Evolutionary conservation across 495 filamentous ascomycete genomes (phyloP), one percentile per base, ranked within the genome.

Genomic region (Pseudotulostoma volvatum): DNA sequence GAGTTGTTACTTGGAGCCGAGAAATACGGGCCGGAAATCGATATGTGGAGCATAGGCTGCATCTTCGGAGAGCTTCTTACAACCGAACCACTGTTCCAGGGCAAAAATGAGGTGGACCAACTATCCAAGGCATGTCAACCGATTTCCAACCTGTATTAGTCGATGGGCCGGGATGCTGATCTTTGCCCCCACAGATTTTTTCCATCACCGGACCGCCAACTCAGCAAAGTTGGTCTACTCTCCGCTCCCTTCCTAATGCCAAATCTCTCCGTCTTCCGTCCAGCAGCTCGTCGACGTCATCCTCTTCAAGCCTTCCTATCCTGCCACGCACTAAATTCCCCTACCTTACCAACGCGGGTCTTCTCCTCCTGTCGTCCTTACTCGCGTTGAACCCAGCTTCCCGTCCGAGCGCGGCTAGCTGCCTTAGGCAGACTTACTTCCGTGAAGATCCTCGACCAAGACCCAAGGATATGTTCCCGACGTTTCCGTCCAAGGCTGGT

Each of bases 1-100:
- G 90, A 96, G 54, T 68, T 97, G 13, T 72, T 97, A 3, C 70
- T 97, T 8, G 90, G 90, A 18, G 70, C 83, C 1, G 69, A 73
- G 28, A 70, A 67, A 15, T 97, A 97, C 64, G 78, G 72, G 34
- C 52, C 63, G 0, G 75, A 80, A 44, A 68, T 97, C 41, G 90
- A 97, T 60, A 77, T 94, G 69, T 97, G 90, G 90, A 87, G 81
- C 57, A 63, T 95, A 7, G 90, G 90, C 9, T 97, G 90, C 61
- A 90, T 97, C 51, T 94, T 97, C 55, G 90, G 79, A 39, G 88
- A 97, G 58, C 71, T 97, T 4, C 64, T 95, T 3, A 76, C 70
- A 36, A 84, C 84, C 41, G 77, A 86, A 42, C 84, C 86, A 2
- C 54, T 96, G 17, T 59, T 97, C 1, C 84, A 90, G 55, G 90